These are phyloP conservation scores for Sclerotinia borealis DNA, from an alignment of 2,329 filamentous ascomycete genomes.

Conservation along the genomic window DNA sequence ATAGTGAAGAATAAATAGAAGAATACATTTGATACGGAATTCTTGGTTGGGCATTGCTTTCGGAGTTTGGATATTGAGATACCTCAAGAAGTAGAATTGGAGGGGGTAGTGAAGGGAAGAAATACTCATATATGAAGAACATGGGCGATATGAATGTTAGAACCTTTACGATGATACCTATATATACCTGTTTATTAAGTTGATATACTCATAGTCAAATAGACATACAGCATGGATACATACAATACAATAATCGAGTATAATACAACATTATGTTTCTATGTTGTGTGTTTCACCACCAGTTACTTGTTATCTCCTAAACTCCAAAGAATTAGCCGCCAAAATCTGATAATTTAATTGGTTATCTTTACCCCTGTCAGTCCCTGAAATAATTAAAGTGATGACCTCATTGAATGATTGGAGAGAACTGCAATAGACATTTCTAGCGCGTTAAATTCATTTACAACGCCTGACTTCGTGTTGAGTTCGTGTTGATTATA, in stretches of 20 bases:
- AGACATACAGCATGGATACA: no score
- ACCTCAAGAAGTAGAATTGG: not conserved
- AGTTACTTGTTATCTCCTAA: no score
- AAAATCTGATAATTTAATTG: not conserved
- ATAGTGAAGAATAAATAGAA: not conserved
- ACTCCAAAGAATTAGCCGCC: not conserved
- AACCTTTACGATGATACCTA: not conserved
- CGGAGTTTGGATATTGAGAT: not conserved
- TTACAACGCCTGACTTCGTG: constrained; percentile 2
- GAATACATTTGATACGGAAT: not conserved
- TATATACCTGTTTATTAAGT: no score
- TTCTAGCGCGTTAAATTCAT: not conserved
- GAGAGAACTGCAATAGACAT: not conserved
- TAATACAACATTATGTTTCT: no score
- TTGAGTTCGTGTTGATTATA: not conserved
- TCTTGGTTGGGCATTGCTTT: not conserved
- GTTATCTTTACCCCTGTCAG: not conserved
- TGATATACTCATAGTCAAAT: no score
- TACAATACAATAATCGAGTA: no score
- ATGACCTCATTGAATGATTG: not conserved
- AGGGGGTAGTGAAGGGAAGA: not conserved
- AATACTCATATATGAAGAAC: not conserved
- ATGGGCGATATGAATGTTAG: not conserved
- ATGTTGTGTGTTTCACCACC: no score
- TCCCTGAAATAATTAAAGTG: not conserved